These are phyloP conservation scores for Cardamine chenopodiifolia DNA, from an alignment of 345 rosid genomes.

Conservation along the genomic window DNA sequence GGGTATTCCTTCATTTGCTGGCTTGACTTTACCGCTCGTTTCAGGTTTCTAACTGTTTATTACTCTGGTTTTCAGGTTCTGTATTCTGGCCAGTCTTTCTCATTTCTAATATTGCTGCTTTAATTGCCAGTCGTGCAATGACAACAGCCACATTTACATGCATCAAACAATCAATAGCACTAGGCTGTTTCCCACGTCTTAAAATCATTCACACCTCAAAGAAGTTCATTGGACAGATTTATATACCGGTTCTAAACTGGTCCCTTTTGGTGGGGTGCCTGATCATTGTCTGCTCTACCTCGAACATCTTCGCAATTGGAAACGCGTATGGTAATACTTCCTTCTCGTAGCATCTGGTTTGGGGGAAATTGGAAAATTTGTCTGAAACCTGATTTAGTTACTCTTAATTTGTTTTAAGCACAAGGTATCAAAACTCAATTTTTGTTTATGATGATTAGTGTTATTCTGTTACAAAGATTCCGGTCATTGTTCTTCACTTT, in stretches of 20 bases:
- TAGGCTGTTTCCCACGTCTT: conserved; percentile 98
- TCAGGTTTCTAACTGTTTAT: conserved; percentile 28
- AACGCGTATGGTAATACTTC: conserved; percentile 88
- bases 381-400: conserved; percentile 10
- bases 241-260: conserved; percentile 98
- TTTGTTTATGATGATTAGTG: not conserved
- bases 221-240: conserved; percentile 97
- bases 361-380: not conserved
- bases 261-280: conserved; percentile 81
- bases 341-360: conserved; percentile 28
- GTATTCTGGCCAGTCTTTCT: conserved; percentile 84
- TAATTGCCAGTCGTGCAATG: conserved; percentile 97
- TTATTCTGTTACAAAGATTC: not conserved
- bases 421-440: conserved; percentile 9
- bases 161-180: conserved; percentile 92
- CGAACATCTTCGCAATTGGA: conserved; percentile 86
- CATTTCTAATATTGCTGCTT: conserved; percentile 85
- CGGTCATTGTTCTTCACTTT: not conserved
- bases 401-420: not conserved
- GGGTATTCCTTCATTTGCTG: conserved; percentile 40
- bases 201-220: conserved; percentile 98
- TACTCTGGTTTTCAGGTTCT: conserved; percentile 53
- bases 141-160: conserved; percentile 98
- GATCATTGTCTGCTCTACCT: conserved; percentile 74
- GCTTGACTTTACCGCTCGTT: conserved; percentile 10